Base-by-base conservation (phyloP, 2,329 filamentous ascomycete genomes). In the Alternaria dauci region DNA sequence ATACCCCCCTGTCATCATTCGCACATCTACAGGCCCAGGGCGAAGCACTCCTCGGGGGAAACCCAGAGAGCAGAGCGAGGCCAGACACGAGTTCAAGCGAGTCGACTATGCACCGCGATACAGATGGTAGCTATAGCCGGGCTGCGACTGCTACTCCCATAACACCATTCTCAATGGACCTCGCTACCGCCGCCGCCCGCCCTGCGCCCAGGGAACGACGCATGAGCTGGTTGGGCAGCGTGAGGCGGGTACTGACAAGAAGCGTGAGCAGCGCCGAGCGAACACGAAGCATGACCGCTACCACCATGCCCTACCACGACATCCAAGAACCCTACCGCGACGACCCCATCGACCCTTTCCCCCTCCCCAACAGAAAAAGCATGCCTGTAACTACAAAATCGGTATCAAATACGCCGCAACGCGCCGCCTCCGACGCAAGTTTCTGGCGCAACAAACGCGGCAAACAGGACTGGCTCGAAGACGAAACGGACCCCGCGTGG, bases 21-120 rank as follows among this genome's bases (percentile, higher is more conserved):
- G 78, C 78, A 8, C 78, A 82, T 23, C 78, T 83, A 3, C 84
- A 84, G 68, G 79, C 80, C 16, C 85, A 87, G 72, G 83, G 83
- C 14, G 81, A 86, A 52, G 80, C 80, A 3, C 78, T 87, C 1
- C 80, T 88, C 26, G 81, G 81, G 5, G 81, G 82, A 4, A 76
- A 73, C 18, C 76, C 73, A 11, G 75, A 78, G 28, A 63, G 68
- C 14, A 16, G 70, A 52, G 42, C 59, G 28, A 62, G 79, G 62
- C 71, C 76, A 52, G 55, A 70, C 3, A 77, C 75, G 5, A 68
- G 73, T 1, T 76, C 74, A 9, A 75, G 74, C 2, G 71, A 65
- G 39, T 58, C 68, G 7, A 66, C 72, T 11, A 61, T 68, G 2
- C 63, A 68, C 32, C 67, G 55, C 5, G 70, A 74, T 34, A 71